These are phyloP conservation scores for Phytophthora tentaculata DNA, from an alignment of 352 stramenopile species.

Conservation along the genomic window DNA sequence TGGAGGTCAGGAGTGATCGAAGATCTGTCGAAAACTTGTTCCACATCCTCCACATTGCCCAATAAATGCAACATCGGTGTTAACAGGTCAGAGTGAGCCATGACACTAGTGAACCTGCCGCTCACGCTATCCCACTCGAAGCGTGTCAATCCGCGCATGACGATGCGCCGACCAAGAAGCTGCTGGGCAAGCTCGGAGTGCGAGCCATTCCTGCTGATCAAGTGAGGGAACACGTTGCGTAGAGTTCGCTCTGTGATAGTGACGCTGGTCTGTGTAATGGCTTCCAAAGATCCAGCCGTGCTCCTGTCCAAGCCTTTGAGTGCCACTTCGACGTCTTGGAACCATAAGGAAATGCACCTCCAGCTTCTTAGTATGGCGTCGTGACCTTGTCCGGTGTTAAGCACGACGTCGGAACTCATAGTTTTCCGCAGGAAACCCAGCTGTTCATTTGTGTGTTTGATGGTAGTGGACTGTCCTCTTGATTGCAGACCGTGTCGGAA, in stretches of 20 bases:
- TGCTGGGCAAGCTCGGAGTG: background rate
- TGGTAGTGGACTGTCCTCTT: background rate
- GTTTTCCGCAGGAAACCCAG: constrained; percentile 14
- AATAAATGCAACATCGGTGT: constrained; percentile 21
- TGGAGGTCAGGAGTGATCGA: constrained; percentile 22
- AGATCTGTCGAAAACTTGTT: constrained; percentile 23
- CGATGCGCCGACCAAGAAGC: constrained; percentile 24
- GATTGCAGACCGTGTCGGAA: constrained; percentile 19
- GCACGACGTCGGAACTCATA: constrained; percentile 17
- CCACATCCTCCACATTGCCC: constrained; percentile 21
- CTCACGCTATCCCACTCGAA: constrained; percentile 22
- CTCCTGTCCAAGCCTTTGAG: constrained; percentile 14
- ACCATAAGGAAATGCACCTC: constrained; percentile 27
- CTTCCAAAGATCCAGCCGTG: constrained; percentile 5
- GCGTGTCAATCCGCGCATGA: constrained; percentile 20
- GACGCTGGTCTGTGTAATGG: constrained; percentile 16
- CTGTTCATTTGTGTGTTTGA: constrained; percentile 5
- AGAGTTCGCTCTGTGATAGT: constrained; percentile 25
- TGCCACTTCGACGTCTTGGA: constrained; percentile 18
- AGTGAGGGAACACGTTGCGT: constrained; percentile 27
- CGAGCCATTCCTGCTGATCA: constrained; percentile 5
- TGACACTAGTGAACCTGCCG: constrained; percentile 6
- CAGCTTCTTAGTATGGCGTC: constrained; percentile 22
- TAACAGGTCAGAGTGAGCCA: constrained; percentile 26
- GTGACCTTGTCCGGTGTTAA: constrained; percentile 14